Conservation (phyloP, 139 green algal species). For the Tetratostichococcus sp. region DNA sequence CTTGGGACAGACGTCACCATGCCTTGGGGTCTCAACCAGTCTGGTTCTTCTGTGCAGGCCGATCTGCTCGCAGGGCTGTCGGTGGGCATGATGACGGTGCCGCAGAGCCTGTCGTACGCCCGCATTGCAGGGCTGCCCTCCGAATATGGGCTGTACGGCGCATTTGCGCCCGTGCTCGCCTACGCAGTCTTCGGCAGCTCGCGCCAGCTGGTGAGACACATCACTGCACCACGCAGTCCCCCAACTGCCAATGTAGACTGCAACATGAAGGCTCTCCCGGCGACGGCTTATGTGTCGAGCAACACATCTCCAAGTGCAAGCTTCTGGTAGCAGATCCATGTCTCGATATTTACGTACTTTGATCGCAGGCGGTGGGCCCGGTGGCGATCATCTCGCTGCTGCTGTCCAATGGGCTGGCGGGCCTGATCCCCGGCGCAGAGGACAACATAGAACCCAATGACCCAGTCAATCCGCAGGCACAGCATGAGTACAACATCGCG, state of each 20-base stretch:
- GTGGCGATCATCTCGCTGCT: constrained; percentile 26
- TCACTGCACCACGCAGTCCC: background rate
- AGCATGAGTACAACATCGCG: constrained; percentile 37
- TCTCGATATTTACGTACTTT: no score
- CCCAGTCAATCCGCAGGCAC: constrained; percentile 22
- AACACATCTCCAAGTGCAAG: no score
- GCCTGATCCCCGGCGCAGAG: constrained; percentile 15
- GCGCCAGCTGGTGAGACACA: constrained; percentile 18
- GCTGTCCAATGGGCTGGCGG: constrained; percentile 9
- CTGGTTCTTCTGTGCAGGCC: no score
- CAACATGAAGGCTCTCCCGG: no score
- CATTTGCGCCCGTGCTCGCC: constrained; percentile 57
- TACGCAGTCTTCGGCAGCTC: constrained; percentile 62
- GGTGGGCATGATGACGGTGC: constrained; percentile 61
- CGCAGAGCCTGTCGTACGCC: constrained; percentile 51
- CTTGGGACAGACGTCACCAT: no score
- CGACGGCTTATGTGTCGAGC: no score
- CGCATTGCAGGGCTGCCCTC: constrained; percentile 47
- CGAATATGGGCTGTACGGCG: constrained; percentile 71
- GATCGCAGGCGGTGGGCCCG: constrained; percentile 20
- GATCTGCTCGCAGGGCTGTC: constrained; percentile 49
- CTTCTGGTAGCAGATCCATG: no score
- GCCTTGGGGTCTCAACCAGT: no score
- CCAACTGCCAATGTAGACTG: no score
- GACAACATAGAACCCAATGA: constrained; percentile 50